Base-by-base conservation (phyloP, 2,329 filamentous ascomycete species). In the Canariomyces notabilis region DNA sequence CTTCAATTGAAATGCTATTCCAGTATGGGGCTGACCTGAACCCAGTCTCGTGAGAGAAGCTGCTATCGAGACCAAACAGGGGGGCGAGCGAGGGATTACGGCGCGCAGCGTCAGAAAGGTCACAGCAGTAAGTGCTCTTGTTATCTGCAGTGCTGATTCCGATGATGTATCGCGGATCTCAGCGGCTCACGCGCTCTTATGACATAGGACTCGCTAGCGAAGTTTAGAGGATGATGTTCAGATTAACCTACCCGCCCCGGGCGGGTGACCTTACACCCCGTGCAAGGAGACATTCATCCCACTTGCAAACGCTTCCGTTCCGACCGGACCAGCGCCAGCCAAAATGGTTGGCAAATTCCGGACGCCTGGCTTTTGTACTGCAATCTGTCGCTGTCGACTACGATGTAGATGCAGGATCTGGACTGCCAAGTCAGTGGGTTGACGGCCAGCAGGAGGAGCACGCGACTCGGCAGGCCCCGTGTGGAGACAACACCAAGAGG, bases 41-140 rank as follows among this genome's bases (percentile, higher is more conserved):
- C 14, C 38, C 56, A 90, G 87, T 35, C 72, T 94, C 42, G 77
- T 94, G 64, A 88, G 85, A 55, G 88, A 93, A 68, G 85, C 88
- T 0, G 76, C 79, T 2, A 91, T 91, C 51, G 79, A 83, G 58
- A 81, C 85, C 40, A 89, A 87, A 60, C 80, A 83, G 62, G 73
- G 79, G 11, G 85, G 86, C 18, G 87, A 93, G 61, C 79, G 80
- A 56, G 78, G 78, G 4, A 73, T 94, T 47, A 85, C 83, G n/a
- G 82, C 85, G 2, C 81, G 82, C 59, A 86, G 83, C 51, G 78
- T 95, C 39, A 81, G 82, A 63, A 90, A 85, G 63, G 87, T 87
- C 37, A 86, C 87, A 2, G 80, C 84, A 64, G 85, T 89, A 69
- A 50, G 79, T 67, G 26, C 16, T 8, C n/a, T n/a, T 35, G 18